A percentile compares a stretch with the other conserved stretches of the same genome.
phyloP scores from a whole-genome alignment of 2,329 filamentous ascomycete genomes.

The Aspergillus persii region DNA sequence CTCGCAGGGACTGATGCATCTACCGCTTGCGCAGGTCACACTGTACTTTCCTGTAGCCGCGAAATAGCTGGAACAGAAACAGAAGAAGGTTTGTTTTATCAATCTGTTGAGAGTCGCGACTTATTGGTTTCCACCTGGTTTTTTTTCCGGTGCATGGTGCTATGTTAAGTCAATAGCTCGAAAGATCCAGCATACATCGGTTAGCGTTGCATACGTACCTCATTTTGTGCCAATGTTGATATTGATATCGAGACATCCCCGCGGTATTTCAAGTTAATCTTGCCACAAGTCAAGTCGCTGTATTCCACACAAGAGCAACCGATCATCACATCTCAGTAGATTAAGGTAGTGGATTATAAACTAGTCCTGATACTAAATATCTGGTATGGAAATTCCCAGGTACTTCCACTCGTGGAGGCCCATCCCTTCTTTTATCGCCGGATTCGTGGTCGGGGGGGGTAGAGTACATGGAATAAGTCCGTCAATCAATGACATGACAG shows the following conservation, averaged over 20 bases:
- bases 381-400: neutral
- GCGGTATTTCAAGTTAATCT: neutral
- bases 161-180: neutral
- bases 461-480: constrained; percentile 5
- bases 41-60: neutral
- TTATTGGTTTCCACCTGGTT: neutral
- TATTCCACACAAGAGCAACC: neutral
- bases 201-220: neutral
- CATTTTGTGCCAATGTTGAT: neutral
- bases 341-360: constrained; percentile 7
- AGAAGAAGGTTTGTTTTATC: neutral
- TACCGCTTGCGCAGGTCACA: neutral
- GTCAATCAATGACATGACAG: constrained; percentile 2
- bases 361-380: neutral
- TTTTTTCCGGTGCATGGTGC: neutral
- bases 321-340: neutral
- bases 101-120: neutral
- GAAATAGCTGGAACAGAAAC: neutral
- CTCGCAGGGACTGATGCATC: neutral
- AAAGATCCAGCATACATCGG: neutral
- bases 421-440: neutral
- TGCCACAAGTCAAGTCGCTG: neutral
- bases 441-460: neutral
- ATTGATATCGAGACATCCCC: neutral
- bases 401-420: neutral